A percentile compares a stretch with the other conserved stretches of the same genome.
phyloP scores from a whole-genome alignment of 495 filamentous ascomycete genomes.

The Aspergillus bertholletiae region DNA sequence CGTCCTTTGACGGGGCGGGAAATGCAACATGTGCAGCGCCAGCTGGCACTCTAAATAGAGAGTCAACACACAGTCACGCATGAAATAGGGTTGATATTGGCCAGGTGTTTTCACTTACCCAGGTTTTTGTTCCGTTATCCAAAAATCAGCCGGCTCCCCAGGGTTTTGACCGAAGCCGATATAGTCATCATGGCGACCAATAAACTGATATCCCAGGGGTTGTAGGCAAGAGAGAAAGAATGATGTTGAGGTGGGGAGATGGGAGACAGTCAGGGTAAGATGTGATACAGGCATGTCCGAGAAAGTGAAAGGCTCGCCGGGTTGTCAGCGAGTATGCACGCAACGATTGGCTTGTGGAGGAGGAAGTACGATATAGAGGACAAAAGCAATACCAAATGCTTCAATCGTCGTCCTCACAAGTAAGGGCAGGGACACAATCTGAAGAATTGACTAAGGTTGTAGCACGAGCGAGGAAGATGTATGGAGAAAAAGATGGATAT shows the following conservation, averaged over 20 bases:
- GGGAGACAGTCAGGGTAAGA: constrained; percentile 62
- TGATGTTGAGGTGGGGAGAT: constrained; percentile 73
- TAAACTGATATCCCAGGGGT: constrained; percentile 70
- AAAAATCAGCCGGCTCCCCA: constrained; percentile 54
- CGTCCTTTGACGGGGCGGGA: constrained; percentile 48
- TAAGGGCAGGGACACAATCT: neutral
- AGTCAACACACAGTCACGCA: constrained; percentile 12
- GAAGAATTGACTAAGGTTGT: constrained; percentile 6
- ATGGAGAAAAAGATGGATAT: constrained; percentile 9
- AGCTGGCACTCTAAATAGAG: constrained; percentile 37
- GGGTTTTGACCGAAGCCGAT: constrained; percentile 55
- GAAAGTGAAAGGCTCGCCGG: constrained; percentile 5
- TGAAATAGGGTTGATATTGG: neutral
- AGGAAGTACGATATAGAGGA: constrained; percentile 4
- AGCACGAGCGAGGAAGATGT: constrained; percentile 23
- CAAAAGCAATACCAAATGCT: no score
- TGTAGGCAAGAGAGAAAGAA: constrained; percentile 76
- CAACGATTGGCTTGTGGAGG: constrained; percentile 10
- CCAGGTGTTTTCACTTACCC: constrained; percentile 34
- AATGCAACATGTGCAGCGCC: constrained; percentile 58
- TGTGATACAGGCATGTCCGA: constrained; percentile 54
- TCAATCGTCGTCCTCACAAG: neutral
- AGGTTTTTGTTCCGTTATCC: constrained; percentile 53
- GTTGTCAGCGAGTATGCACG: neutral
- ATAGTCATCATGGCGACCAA: constrained; percentile 49